Conservation (phyloP, 805 yeast genomes). For the Blastobotrys muscicola region DNA sequence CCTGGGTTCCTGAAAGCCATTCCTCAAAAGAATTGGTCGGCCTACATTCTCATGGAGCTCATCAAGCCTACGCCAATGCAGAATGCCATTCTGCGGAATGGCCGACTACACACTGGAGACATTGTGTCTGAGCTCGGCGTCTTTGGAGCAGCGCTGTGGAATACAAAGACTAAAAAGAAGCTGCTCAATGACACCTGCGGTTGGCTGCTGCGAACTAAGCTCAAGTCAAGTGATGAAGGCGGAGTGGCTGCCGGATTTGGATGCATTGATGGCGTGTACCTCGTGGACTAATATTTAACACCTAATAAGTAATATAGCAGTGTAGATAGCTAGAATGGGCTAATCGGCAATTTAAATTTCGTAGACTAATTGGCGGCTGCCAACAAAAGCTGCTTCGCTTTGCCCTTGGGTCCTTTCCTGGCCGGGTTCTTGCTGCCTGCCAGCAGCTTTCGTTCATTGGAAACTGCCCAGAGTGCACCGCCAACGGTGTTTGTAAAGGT, state of each 20-base stretch:
- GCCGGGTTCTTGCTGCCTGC: no score
- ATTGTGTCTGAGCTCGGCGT: constrained; percentile 87
- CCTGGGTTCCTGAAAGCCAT: constrained; percentile 56
- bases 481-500: constrained; percentile 29
- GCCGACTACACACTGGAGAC: constrained; percentile 54
- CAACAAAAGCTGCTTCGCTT: no score
- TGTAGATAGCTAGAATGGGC: not conserved
- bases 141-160: constrained; percentile 74
- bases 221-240: constrained; percentile 85
- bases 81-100: constrained; percentile 65
- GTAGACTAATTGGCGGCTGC: no score
- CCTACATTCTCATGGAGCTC: constrained; percentile 88
- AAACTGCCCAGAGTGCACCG: constrained; percentile 31
- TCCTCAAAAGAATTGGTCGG: constrained; percentile 71
- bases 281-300: constrained; percentile 25
- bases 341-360: not conserved
- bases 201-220: constrained; percentile 80
- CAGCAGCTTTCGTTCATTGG: constrained; percentile 18
- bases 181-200: constrained; percentile 65
- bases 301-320: not conserved
- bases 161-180: constrained; percentile 49
- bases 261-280: constrained; percentile 76
- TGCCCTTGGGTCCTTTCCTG: no score
- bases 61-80: constrained; percentile 64
- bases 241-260: constrained; percentile 99